phyloP scores from a whole-genome alignment of 108 stramenopile genomes.

The Craspedostauros australis region DNA sequence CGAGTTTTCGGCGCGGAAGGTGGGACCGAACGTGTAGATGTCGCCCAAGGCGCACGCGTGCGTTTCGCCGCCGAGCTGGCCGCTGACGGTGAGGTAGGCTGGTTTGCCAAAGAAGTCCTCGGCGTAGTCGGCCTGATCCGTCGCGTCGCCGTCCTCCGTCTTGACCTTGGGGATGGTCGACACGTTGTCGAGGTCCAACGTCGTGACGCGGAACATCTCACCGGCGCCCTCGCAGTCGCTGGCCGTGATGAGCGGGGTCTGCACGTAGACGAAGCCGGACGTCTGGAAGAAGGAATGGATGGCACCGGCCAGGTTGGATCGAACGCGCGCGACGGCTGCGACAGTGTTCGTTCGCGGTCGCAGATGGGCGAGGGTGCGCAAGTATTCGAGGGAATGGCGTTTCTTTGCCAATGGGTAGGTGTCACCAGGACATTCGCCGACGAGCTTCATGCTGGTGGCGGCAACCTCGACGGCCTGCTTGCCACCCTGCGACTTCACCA shows the following conservation, averaged over 20 bases:
- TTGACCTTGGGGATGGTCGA: slow-evolving; percentile 36
- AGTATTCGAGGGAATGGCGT: slow-evolving; percentile 94
- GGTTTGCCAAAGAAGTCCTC: slow-evolving; percentile 95
- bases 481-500: slow-evolving; percentile 82
- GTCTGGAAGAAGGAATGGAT: slow-evolving; percentile 89
- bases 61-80: slow-evolving; percentile 94
- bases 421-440: slow-evolving; percentile 91
- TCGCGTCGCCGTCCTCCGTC: slow-evolving; percentile 25
- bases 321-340: slow-evolving; percentile 92
- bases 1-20: slow-evolving; percentile 99
- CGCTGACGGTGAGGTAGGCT: slow-evolving; percentile 94
- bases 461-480: slow-evolving; percentile 89
- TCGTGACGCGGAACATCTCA: slow-evolving; percentile 98
- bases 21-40: slow-evolving; percentile 99
- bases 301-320: slow-evolving; percentile 80
- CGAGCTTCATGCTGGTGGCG: slow-evolving; percentile 67
- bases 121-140: slow-evolving; percentile 59
- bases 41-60: slow-evolving; percentile 96
- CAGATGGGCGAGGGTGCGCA: slow-evolving; percentile 94
- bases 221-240: slow-evolving; percentile 99
- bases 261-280: slow-evolving; percentile 91
- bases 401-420: slow-evolving; percentile 98
- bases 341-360: slow-evolving; percentile 96
- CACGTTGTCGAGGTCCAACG: slow-evolving; percentile 75
- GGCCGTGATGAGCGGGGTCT: slow-evolving; percentile 96